A percentile compares a stretch with the other conserved stretches of the same genome.
Evolutionary conservation across 1,284 basidiomycete genomes (phyloP).

Genomic region (Ustilago tritici): DNA sequence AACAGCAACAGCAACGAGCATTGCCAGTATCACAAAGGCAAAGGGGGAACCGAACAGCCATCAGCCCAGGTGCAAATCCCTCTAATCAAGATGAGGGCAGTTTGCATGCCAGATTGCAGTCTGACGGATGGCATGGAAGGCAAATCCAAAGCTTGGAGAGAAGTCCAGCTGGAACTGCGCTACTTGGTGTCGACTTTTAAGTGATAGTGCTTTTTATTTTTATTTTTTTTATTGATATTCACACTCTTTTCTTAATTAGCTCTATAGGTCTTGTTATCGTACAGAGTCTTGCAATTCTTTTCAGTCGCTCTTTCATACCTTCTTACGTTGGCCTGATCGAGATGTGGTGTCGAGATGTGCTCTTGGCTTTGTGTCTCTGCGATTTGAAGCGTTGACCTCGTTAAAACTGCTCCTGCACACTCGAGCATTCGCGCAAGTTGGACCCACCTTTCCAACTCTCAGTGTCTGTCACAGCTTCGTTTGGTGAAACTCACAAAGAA

Average conservation of each 20-base stretch:
- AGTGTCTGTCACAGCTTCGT: too few relatives aligned
- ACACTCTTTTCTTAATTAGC: background rate
- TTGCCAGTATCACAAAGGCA: constrained; percentile 13
- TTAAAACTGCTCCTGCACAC: too few relatives aligned
- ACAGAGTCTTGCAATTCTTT: too few relatives aligned
- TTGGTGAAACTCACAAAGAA: too few relatives aligned
- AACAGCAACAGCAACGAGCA: constrained; percentile 7
- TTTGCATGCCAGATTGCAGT: constrained; percentile 38
- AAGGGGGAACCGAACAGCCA: constrained; percentile 24
- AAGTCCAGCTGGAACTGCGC: constrained; percentile 48
- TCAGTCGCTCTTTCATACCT: too few relatives aligned
- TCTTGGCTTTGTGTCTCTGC: too few relatives aligned
- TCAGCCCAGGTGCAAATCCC: background rate
- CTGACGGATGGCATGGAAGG: constrained; percentile 56
- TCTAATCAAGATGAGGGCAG: constrained; percentile 38
- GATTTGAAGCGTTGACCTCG: too few relatives aligned
- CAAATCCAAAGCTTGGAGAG: constrained; percentile 56
- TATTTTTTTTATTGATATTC: background rate
- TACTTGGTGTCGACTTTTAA: constrained; percentile 58
- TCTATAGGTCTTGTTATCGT: background rate
- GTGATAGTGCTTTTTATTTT: background rate
- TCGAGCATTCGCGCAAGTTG: too few relatives aligned
- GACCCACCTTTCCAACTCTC: too few relatives aligned
- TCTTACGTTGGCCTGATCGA: too few relatives aligned
- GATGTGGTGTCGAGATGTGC: too few relatives aligned